phyloP scores from a whole-genome alignment of 495 filamentous ascomycete species.

The Mycothermus thermophilus region DNA sequence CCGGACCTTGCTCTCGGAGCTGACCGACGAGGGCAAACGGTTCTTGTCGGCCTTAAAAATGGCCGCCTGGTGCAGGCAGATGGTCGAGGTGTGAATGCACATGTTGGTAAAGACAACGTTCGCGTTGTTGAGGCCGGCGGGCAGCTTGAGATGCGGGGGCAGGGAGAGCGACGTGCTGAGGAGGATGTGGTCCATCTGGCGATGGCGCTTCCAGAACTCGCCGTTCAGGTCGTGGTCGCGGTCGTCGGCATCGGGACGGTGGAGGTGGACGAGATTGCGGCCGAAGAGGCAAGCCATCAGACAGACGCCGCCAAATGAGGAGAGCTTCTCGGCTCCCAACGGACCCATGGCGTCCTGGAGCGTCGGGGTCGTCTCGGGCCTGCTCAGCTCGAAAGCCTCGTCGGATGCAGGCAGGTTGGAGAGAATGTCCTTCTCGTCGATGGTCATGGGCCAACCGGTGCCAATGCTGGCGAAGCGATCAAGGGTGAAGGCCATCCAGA shows the following conservation, averaged over 20 bases:
- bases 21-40: constrained; percentile 58
- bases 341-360: constrained; percentile 62
- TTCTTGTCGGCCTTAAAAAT: constrained; percentile 96
- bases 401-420: constrained; percentile 76
- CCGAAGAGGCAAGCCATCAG: constrained; percentile 83
- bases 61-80: constrained; percentile 93
- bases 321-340: constrained; percentile 53
- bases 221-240: constrained; percentile 81
- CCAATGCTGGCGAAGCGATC: constrained; percentile 94
- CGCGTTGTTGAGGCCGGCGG: constrained; percentile 56
- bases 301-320: constrained; percentile 67
- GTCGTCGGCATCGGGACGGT: constrained; percentile 74
- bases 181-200: constrained; percentile 78
- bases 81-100: constrained; percentile 91
- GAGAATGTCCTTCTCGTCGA: constrained; percentile 85
- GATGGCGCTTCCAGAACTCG: constrained; percentile 90
- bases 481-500: constrained; percentile 84
- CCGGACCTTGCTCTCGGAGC: constrained; percentile 76
- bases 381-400: constrained; percentile 74
- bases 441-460: constrained; percentile 89
- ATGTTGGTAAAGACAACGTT: constrained; percentile 95
- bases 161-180: constrained; percentile 73
- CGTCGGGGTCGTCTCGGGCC: constrained; percentile 51
- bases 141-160: constrained; percentile 71
- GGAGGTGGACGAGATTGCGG: constrained; percentile 84